Percentiles rank a stretch among this genome's conserved stretches.
phyloP scores from a whole-genome alignment of 371 early-diverging fungal species.

The Apophysomyces variabilis region DNA sequence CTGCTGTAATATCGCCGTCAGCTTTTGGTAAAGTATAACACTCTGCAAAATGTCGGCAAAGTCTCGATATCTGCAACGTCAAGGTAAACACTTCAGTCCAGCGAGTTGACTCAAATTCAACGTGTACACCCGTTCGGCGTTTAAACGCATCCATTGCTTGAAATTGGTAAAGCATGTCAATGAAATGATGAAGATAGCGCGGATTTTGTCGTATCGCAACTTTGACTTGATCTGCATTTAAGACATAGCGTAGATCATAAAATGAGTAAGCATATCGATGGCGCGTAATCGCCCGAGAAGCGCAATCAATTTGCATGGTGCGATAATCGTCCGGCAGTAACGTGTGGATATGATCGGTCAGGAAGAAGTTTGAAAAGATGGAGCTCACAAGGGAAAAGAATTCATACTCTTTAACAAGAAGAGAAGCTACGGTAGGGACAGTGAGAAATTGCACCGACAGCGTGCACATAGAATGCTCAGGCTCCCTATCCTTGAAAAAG shows the following conservation, averaged over 20 bases:
- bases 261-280: slow-evolving; percentile 86
- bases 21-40: slow-evolving; percentile 55
- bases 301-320: slow-evolving; percentile 71
- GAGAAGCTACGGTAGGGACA: slow-evolving; percentile 85
- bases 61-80: slow-evolving; percentile 78
- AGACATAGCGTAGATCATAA: slow-evolving; percentile 83
- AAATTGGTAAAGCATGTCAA: slow-evolving; percentile 82
- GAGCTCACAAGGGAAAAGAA: slow-evolving; percentile 73
- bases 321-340: slow-evolving; percentile 37
- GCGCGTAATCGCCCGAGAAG: slow-evolving; percentile 72
- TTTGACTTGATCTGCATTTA: slow-evolving; percentile 66
- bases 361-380: slow-evolving; percentile 73
- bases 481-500: slow-evolving; percentile 85
- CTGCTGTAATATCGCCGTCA: slow-evolving; percentile 17
- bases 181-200: slow-evolving; percentile 71
- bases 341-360: slow-evolving; percentile 57
- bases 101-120: slow-evolving; percentile 89
- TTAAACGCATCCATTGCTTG: slow-evolving; percentile 92
- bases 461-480: slow-evolving; percentile 84
- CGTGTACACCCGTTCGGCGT: slow-evolving; percentile 75
- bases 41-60: slow-evolving; percentile 77
- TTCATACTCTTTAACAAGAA: slow-evolving; percentile 78
- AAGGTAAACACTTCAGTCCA: slow-evolving; percentile 93
- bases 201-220: slow-evolving; percentile 57
- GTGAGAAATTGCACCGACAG: slow-evolving; percentile 95